Evolutionary conservation across 1,284 basidiomycete species (phyloP).

Genomic region (Tausonia pullulans): DNA sequence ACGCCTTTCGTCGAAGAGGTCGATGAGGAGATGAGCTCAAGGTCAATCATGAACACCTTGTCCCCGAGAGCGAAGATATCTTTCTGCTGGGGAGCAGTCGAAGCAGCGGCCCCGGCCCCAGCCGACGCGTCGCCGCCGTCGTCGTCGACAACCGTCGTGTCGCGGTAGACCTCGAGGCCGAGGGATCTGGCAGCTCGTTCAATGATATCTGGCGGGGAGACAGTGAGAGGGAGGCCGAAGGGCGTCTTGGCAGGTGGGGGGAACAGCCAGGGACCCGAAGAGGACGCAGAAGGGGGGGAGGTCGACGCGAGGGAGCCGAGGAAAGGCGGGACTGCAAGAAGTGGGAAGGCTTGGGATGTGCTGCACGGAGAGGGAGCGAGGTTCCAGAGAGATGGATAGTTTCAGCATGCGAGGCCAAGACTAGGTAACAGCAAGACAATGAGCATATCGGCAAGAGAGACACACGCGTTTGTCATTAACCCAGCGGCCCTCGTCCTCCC

Average conservation of each 20-base stretch:
- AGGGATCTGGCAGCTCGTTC: constrained; percentile 1
- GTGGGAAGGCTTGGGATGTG: neutral
- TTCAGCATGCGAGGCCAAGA: too few relatives aligned
- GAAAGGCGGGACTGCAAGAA: too few relatives aligned
- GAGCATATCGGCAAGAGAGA: too few relatives aligned
- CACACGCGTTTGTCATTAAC: too few relatives aligned
- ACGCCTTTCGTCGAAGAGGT: neutral
- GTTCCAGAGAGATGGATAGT: neutral
- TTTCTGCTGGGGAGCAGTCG: neutral
- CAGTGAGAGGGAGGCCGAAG: neutral
- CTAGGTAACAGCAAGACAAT: too few relatives aligned
- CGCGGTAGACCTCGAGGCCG: constrained; percentile 7
- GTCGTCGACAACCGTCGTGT: neutral
- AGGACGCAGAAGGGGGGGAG: neutral
- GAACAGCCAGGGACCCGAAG: neutral
- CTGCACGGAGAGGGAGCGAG: neutral
- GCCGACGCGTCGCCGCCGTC: neutral
- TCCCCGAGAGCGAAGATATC: constrained; percentile 1
- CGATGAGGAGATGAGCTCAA: neutral
- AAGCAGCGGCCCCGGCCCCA: neutral
- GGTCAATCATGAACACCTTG: neutral
- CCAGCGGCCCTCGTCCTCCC: neutral
- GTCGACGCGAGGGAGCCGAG: neutral
- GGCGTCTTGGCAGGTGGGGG: neutral
- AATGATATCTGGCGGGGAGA: neutral